Conservation (phyloP, 2,329 filamentous ascomycete species). For the Fusarium aywerte region DNA sequence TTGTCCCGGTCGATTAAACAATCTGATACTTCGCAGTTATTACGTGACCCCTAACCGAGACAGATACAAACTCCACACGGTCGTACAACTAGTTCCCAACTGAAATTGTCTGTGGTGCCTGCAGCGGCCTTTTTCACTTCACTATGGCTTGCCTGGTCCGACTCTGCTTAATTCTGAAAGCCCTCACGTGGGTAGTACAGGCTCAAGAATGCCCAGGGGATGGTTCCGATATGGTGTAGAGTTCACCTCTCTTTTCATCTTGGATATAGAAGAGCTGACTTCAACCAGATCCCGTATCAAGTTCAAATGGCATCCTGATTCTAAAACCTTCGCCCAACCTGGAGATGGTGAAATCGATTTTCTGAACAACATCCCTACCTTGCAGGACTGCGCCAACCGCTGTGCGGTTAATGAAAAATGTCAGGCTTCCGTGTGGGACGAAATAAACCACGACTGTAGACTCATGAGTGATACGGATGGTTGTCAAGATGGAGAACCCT, state of each 20-base stretch:
- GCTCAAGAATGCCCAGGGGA: neutral
- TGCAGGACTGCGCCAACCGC: conserved; percentile 1
- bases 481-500: neutral
- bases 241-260: neutral
- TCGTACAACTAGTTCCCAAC: neutral
- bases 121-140: neutral
- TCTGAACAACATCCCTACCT: neutral
- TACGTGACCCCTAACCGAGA: neutral
- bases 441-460: neutral
- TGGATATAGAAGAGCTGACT: neutral
- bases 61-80: neutral
- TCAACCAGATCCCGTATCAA: neutral
- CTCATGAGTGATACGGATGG: neutral
- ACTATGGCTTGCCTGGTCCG: neutral
- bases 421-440: neutral
- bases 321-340: neutral
- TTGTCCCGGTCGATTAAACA: neutral
- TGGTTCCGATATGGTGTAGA: neutral
- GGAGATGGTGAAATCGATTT: neutral
- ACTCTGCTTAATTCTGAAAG: neutral
- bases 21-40: neutral
- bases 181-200: neutral
- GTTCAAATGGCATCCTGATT: neutral
- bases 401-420: neutral
- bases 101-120: neutral